phyloP scores from a whole-genome alignment of 345 rosid species.

The Noccaea caerulescens region DNA sequence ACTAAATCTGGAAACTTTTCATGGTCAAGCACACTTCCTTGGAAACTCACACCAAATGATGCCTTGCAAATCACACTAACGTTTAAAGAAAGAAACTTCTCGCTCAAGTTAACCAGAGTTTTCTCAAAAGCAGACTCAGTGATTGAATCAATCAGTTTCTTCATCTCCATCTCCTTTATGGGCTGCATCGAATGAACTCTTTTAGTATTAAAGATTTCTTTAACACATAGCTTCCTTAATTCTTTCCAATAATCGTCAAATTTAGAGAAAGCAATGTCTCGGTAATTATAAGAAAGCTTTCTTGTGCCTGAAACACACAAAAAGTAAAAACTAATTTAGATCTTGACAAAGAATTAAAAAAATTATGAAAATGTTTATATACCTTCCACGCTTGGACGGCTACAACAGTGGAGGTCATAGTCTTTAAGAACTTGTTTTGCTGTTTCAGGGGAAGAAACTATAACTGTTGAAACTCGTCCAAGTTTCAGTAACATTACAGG shows the following conservation, averaged over 20 bases:
- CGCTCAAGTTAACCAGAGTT: slow-evolving; percentile 41
- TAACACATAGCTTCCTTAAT: slow-evolving; percentile 43
- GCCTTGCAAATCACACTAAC: slow-evolving; percentile 41
- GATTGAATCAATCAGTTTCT: slow-evolving; percentile 40
- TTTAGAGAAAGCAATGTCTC: slow-evolving; percentile 43
- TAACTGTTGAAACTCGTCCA: slow-evolving; percentile 34
- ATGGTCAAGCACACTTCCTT: slow-evolving; percentile 38
- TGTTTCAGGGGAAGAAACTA: slow-evolving; percentile 42
- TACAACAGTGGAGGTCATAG: slow-evolving; percentile 48
- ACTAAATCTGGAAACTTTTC: slow-evolving; percentile 44
- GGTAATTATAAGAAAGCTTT: slow-evolving; percentile 45
- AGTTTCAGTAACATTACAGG: slow-evolving; percentile 40
- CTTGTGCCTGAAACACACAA: slow-evolving; percentile 21
- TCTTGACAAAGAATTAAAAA: neutral
- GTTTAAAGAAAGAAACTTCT: slow-evolving; percentile 40
- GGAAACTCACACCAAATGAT: slow-evolving; percentile 43
- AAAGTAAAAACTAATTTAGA: neutral
- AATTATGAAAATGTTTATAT: neutral
- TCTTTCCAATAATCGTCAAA: slow-evolving; percentile 49
- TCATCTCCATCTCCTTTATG: slow-evolving; percentile 46
- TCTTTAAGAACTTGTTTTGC: slow-evolving; percentile 41
- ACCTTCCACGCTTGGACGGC: slow-evolving; percentile 48
- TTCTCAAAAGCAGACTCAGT: slow-evolving; percentile 31
- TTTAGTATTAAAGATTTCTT: slow-evolving; percentile 40
- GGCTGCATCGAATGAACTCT: slow-evolving; percentile 26